Evolutionary conservation across 2,329 filamentous ascomycete genomes (phyloP), one percentile per base, ranked within the genome.

Genomic region (Eutypa lata): DNA sequence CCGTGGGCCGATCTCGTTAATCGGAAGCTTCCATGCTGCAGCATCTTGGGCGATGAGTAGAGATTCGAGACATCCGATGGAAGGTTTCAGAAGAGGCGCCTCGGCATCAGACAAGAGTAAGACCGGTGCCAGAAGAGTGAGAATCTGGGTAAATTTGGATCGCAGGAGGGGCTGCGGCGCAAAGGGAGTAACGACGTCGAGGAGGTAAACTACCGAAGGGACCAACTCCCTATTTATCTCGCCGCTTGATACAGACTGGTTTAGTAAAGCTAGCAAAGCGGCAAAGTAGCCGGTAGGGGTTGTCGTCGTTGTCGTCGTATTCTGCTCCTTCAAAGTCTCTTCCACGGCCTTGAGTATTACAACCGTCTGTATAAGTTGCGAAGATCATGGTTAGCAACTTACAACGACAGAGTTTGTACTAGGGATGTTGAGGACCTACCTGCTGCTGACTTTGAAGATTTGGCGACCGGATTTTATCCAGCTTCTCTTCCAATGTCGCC

Each of bases 381-480:
- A 55, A 51, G 43, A 45, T 57, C 18, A 57, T 49, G 51, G 50
- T 57, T 59, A 51, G 42, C 50, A 24, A 47, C 37, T 42, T 40
- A 8, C 18, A 33, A 31, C 42, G n/a, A 22, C 14, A 18, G 19
- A 42, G 48, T 14, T 43, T 42, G 49, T 31, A 22, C 6, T 10
- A 42, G 19, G 19, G 8, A 7, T 13, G 42, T 7, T 46, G 22
- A 16, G 37, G 18, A 70, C 77, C 62, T 76, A 94, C 91, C 82
- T 92, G 91, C 72, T 96, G 86, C 76, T 97, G 92, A 71, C 90
- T 96, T 73, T 97, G 90, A 66, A 97, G 84, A 74, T 96, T 96
- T 52, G 94, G 94, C 69, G 90, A 94, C 75, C 94, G 90, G 73
- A 97, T 97, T 83, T 95, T 97, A 77, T 93, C 90, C 71, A 99